A percentile compares a stretch with the other conserved stretches of the same genome.
phyloP scores from a whole-genome alignment of 495 filamentous ascomycete species.

The Penicillium paradoxum region DNA sequence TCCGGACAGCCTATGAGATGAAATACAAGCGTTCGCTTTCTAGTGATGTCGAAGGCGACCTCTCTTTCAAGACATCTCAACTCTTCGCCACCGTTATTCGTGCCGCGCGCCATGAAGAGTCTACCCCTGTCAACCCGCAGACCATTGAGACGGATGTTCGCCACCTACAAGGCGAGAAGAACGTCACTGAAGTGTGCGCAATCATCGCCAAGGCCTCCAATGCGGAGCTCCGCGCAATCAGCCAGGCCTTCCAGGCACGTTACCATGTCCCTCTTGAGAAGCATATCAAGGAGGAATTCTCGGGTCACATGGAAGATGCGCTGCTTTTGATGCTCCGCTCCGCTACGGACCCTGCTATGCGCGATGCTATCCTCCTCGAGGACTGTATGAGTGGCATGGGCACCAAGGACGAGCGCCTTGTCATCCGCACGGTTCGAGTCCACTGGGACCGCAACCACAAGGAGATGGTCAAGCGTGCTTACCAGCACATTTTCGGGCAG shows the following conservation, averaged over 20 bases:
- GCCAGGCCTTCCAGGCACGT: conserved; percentile 59
- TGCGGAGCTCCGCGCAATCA: conserved; percentile 75
- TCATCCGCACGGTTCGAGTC: conserved; percentile 62
- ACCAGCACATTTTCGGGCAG: conserved; percentile 56
- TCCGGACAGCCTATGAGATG: conserved; percentile 69
- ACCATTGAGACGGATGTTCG: conserved; percentile 66
- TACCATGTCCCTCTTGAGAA: conserved; percentile 63
- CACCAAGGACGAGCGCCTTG: conserved; percentile 78
- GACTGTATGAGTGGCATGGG: conserved; percentile 81
- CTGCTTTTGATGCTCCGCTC: conserved; percentile 72
- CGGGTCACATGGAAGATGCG: conserved; percentile 86
- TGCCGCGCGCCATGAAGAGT: conserved; percentile 69
- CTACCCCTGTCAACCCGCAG: conserved; percentile 60
- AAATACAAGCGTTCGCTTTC: conserved; percentile 58
- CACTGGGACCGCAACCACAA: conserved; percentile 77
- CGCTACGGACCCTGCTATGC: conserved; percentile 72
- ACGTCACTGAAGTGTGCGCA: conserved; percentile 69
- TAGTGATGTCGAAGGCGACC: conserved; percentile 64
- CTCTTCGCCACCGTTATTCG: conserved; percentile 75
- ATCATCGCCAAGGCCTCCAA: conserved; percentile 71
- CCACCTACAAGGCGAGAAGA: conserved; percentile 61
- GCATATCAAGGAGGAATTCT: conserved; percentile 74
- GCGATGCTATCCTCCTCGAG: conserved; percentile 75
- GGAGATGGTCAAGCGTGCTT: conserved; percentile 68
- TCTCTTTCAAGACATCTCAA: conserved; percentile 77